A percentile compares a stretch with the other conserved stretches of the same genome.
These are phyloP conservation scores for Micractinium sp. DNA, from an alignment of 139 green algal species.

Conservation along the genomic window DNA sequence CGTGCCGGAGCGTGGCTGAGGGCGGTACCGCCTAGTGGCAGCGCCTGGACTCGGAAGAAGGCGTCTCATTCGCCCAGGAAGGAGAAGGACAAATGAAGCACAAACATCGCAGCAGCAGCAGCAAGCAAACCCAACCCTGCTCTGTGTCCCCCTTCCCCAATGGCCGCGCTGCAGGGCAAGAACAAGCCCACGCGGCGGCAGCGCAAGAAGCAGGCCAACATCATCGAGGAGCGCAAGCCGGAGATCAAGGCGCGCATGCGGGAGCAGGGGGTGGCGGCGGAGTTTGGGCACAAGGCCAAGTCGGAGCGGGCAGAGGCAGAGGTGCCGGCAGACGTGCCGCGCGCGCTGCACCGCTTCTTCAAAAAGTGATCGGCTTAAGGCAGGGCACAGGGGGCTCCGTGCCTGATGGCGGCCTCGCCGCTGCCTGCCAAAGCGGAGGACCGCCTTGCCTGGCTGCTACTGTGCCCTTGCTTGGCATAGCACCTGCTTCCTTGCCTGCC, in stretches of 20 bases:
- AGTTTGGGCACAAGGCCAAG: constrained; percentile 24
- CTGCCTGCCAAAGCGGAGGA: too few relatives aligned
- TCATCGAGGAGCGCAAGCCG: constrained; percentile 80
- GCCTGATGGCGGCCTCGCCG: too few relatives aligned
- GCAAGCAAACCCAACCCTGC: neutral
- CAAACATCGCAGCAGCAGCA: too few relatives aligned
- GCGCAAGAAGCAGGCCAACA: constrained; percentile 91
- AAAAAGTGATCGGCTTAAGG: constrained; percentile 41
- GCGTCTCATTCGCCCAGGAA: too few relatives aligned
- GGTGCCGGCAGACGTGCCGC: constrained; percentile 59
- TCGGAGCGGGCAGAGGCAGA: neutral
- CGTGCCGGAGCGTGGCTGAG: too few relatives aligned
- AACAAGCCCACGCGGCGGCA: constrained; percentile 85
- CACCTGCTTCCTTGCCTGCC: too few relatives aligned
- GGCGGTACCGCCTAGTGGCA: too few relatives aligned
- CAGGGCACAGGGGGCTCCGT: too few relatives aligned
- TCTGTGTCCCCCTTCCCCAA: neutral
- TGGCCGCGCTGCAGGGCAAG: constrained; percentile 66
- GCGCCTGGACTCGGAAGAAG: too few relatives aligned
- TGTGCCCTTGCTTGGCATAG: too few relatives aligned
- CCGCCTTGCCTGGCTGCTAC: too few relatives aligned
- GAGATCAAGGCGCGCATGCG: constrained; percentile 41
- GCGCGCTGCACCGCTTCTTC: constrained; percentile 75
- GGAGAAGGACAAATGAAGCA: too few relatives aligned
- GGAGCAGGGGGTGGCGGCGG: constrained; percentile 46